Conservation (phyloP, 2,329 filamentous ascomycete genomes). For the Pseudogymnoascus sp. region DNA sequence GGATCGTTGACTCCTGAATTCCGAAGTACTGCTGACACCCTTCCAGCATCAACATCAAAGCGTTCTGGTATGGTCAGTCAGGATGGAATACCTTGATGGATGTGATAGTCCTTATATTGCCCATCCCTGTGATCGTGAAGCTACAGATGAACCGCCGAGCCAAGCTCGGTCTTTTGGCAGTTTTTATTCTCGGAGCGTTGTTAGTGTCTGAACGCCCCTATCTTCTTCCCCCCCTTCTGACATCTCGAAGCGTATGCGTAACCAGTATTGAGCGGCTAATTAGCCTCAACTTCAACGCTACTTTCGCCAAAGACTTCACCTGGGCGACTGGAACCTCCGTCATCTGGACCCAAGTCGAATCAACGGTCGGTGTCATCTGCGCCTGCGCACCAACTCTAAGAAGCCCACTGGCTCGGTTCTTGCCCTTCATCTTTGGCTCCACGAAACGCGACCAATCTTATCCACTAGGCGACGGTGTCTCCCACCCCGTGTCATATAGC, state of each 20-base stretch:
- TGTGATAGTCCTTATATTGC: conserved; percentile 10
- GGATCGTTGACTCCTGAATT: background rate
- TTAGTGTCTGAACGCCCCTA: background rate
- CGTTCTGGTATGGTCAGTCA: conserved; percentile 8
- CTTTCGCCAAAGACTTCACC: conserved; percentile 8
- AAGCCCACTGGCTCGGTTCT: conserved; percentile 9
- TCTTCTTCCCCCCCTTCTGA: background rate
- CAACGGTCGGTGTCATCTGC: conserved; percentile 16
- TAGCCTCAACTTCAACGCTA: conserved; percentile 13
- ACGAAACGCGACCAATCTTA: conserved; percentile 3
- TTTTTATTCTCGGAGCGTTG: conserved; percentile 3
- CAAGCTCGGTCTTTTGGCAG: conserved; percentile 5
- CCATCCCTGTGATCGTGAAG: conserved; percentile 9
- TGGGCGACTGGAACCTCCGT: conserved; percentile 13
- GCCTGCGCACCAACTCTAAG: conserved; percentile 15
- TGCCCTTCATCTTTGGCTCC: conserved; percentile 6
- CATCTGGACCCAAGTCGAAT: conserved; percentile 17
- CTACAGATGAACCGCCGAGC: conserved; percentile 11
- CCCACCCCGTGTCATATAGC: background rate
- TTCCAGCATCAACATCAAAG: conserved; percentile 10
- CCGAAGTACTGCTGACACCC: background rate
- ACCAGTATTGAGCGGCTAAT: conserved; percentile 15
- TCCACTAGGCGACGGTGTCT: background rate
- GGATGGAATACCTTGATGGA: conserved; percentile 11
- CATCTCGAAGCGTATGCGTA: conserved; percentile 13